Evolutionary conservation across 176 grass and related monocot species (phyloP), one percentile per base, ranked within the genome.

Genomic region (Urochloa ruziziensis): DNA sequence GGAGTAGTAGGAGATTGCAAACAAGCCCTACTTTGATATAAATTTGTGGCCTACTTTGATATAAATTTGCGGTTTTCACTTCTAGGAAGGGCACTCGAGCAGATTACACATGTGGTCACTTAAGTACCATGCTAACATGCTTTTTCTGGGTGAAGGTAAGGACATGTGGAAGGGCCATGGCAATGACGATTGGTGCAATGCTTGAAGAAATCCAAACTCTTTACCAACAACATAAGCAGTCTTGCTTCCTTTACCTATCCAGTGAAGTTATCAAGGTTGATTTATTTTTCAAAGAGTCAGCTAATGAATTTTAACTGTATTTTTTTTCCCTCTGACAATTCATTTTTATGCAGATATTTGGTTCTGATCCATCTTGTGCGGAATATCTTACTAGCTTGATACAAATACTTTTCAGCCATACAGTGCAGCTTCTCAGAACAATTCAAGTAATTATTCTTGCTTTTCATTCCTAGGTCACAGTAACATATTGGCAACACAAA

Each of bases 191-290:
- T 16, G 93, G 91, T 85, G 93, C 91, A 82, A 96, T 99, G 85
- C 93, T 96, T 27, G 89, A 91, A 92, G 97, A 99, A 81, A 90
- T 99, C 48, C 89, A 99, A 90, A 80, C 81, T 60, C 88, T 99
- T 64, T 99, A 94, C 89, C 97, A 96, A 81, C 89, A 94, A 70
- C 93, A 96, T 64, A 96, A 94, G 84, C 97, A 99, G 53, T 92
- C 91, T 63, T 99, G 97, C 80, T 99, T 99, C 73, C 88, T 99
- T 87, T 96, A 99, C 80, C 60, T 99, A 46, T 99, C 97, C 60
- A 99, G 97, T 89, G 97, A 99, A 99, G 91, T 99, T 90, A 99
- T 99, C 85, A 99, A 99, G 93, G 93, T 99, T 65, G 33, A 57
- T 86, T 63, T 53, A n/a, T 23, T 52, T 64, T 60, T 58, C 12